Evolutionary conservation across 1,284 basidiomycete species (phyloP).

Genomic region (Trametes versicolor): DNA sequence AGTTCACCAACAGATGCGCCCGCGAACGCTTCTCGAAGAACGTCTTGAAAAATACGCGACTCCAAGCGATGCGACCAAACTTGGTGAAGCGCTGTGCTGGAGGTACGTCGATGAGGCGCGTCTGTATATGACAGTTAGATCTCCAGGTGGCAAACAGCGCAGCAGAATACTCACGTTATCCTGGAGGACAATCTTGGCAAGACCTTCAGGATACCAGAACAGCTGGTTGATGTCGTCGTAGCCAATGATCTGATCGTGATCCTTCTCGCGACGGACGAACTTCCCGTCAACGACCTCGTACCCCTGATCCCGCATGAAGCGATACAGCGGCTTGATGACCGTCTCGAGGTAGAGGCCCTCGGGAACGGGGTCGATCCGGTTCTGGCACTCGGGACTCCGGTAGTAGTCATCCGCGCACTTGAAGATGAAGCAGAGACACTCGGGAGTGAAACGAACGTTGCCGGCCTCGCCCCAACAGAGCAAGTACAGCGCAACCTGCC

Average conservation of each 20-base stretch:
- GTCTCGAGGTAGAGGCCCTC: constrained; percentile 95
- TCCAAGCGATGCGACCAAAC: constrained; percentile 92
- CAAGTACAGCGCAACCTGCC: constrained; percentile 95
- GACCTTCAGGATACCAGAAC: constrained; percentile 99
- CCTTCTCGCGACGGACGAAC: constrained; percentile 93
- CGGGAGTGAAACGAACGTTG: constrained; percentile 96
- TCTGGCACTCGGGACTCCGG: constrained; percentile 97
- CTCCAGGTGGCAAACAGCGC: neutral
- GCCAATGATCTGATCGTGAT: constrained; percentile 96
- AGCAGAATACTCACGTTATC: constrained; percentile 73
- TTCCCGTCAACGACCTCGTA: constrained; percentile 97
- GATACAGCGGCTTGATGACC: constrained; percentile 95
- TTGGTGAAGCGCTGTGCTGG: constrained; percentile 93
- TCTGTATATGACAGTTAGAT: constrained; percentile 53
- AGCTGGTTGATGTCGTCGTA: constrained; percentile 99
- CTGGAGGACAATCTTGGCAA: constrained; percentile 89
- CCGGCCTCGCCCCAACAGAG: constrained; percentile 99
- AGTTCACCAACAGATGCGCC: constrained; percentile 93
- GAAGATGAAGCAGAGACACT: constrained; percentile 99
- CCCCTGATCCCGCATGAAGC: constrained; percentile 97
- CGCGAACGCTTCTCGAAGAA: constrained; percentile 95
- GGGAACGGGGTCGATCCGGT: constrained; percentile 91
- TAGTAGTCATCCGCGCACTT: constrained; percentile 99
- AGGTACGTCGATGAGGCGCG: constrained; percentile 88
- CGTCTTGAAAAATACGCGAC: constrained; percentile 95